These are phyloP conservation scores for Blastobotrys peoriensis DNA, from an alignment of 805 yeast genomes.

Conservation along the genomic window DNA sequence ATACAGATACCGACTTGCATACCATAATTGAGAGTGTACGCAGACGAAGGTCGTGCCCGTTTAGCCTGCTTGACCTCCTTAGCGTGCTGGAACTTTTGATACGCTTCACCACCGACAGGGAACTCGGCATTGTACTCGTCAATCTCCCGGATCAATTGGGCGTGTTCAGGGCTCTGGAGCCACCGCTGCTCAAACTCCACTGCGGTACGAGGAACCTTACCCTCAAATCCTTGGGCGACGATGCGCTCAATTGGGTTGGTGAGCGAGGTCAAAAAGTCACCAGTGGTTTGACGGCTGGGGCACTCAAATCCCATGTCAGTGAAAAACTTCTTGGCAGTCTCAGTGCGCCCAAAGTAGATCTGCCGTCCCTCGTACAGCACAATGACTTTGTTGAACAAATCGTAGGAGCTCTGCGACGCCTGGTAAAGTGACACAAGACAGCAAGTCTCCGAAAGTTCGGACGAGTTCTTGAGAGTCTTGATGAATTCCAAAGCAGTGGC, in stretches of 20 bases:
- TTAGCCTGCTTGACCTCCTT: constrained; percentile 27
- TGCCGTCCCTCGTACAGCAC: constrained; percentile 53
- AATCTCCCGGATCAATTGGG: constrained; percentile 36
- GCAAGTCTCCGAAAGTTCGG: constrained; percentile 43
- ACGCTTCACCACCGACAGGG: constrained; percentile 23
- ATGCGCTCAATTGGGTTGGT: constrained; percentile 50
- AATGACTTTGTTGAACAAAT: constrained; percentile 47
- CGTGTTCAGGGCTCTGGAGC: constrained; percentile 41
- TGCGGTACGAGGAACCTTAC: constrained; percentile 47
- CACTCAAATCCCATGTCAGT: constrained; percentile 50
- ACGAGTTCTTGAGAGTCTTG: constrained; percentile 50
- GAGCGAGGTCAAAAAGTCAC: constrained; percentile 51
- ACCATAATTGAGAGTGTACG: constrained; percentile 36
- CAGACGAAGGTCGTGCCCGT: constrained; percentile 31
- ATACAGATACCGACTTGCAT: constrained; percentile 45
- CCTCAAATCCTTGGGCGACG: constrained; percentile 38
- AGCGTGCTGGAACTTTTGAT: constrained; percentile 26
- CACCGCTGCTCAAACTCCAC: constrained; percentile 48
- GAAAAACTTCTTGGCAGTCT: constrained; percentile 44
- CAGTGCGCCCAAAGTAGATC: constrained; percentile 46
- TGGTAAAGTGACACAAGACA: constrained; percentile 59
- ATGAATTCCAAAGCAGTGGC: constrained; percentile 65
- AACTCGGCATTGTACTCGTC: constrained; percentile 30
- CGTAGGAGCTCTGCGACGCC: constrained; percentile 51
- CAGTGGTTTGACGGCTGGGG: constrained; percentile 53